A percentile compares a stretch with the other conserved stretches of the same genome.
These are phyloP conservation scores for Dioszegia aurantiaca DNA, from an alignment of 768 basidiomycete genomes.

Conservation along the genomic window DNA sequence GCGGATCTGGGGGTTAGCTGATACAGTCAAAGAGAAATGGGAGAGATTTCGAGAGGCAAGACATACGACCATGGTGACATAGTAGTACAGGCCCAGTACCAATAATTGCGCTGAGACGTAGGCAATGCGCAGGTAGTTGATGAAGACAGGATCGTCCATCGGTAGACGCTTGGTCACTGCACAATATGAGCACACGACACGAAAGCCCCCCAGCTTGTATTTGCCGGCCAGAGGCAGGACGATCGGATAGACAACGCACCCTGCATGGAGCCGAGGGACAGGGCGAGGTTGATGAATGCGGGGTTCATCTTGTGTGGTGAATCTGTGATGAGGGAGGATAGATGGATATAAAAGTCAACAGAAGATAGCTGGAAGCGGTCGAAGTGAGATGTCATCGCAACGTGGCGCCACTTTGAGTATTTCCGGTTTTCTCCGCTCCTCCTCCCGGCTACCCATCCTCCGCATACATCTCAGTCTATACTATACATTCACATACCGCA, in stretches of 20 bases:
- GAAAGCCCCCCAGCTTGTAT: neutral
- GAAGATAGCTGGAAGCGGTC: conserved; percentile 2
- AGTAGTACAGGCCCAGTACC: conserved; percentile 75
- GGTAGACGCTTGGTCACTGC: conserved; percentile 85
- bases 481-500: neutral
- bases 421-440: conserved; percentile 2
- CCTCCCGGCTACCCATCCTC: neutral
- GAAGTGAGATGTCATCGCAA: neutral
- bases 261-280: conserved; percentile 94
- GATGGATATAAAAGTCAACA: neutral
- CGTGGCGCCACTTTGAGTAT: conserved; percentile 4
- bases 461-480: neutral
- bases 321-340: neutral
- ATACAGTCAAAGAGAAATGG: no score
- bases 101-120: conserved; percentile 74
- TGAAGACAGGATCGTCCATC: conserved; percentile 79
- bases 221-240: neutral
- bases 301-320: conserved; percentile 39
- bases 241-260: conserved; percentile 54
- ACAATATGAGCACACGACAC: neutral
- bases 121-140: conserved; percentile 76
- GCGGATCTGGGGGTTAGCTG: conserved; percentile 61
- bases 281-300: conserved; percentile 68
- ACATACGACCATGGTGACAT: conserved; percentile 67
- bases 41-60: neutral